These are phyloP conservation scores for Flaveria ramosissima DNA, from an alignment of 129 eudicot genomes.

Conservation along the genomic window DNA sequence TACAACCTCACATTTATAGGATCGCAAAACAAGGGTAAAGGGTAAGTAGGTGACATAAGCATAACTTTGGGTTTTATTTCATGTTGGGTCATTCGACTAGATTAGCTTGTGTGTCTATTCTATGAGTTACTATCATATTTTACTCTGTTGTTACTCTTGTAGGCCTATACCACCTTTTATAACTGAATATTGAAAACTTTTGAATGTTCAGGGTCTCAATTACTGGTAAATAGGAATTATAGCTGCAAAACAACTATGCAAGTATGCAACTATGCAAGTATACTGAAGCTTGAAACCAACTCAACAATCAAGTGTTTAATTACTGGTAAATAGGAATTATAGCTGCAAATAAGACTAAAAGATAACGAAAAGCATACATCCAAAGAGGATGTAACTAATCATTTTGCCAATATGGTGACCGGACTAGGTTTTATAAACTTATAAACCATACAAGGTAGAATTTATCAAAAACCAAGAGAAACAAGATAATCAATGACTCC, in stretches of 20 bases:
- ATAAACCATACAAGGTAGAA: not conserved
- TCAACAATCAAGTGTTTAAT: conserved; percentile 3
- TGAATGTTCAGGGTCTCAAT: too few species aligned
- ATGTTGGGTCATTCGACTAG: not conserved
- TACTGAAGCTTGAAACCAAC: not conserved
- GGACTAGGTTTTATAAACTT: not conserved
- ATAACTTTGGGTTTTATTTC: conserved; percentile 5
- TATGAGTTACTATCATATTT: too few species aligned
- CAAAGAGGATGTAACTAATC: conserved; percentile 9
- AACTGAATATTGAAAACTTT: too few species aligned
- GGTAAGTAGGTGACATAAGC: not conserved
- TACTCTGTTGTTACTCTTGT: too few species aligned
- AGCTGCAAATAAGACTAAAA: conserved; percentile 8
- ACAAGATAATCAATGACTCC: not conserved
- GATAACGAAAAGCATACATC: not conserved
- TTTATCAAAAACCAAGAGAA: not conserved
- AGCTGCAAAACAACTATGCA: not conserved
- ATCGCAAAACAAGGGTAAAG: not conserved
- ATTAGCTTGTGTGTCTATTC: not conserved
- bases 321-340: not conserved
- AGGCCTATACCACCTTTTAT: too few species aligned
- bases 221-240: too few species aligned
- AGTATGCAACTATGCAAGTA: not conserved
- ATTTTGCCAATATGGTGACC: not conserved
- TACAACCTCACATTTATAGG: not conserved